These are phyloP conservation scores for Flaveria bidentis DNA, from an alignment of 129 eudicot species.

Conservation along the genomic window DNA sequence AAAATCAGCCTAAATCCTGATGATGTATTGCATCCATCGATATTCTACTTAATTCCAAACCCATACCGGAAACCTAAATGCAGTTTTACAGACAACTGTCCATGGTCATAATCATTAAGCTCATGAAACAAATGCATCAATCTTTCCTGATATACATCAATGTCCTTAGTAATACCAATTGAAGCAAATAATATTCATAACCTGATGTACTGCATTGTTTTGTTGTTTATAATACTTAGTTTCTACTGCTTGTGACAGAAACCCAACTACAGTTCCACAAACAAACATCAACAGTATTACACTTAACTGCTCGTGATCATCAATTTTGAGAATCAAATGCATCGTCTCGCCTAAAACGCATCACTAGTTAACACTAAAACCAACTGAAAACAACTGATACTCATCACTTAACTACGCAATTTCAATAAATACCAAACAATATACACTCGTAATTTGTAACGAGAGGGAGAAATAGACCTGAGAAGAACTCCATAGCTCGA, in stretches of 20 bases:
- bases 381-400: conserved; percentile 7
- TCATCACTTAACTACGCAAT: background rate
- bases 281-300: conserved; percentile 7
- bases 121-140: conserved; percentile 16
- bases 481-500: conserved; percentile 97
- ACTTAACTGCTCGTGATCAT: conserved; percentile 15
- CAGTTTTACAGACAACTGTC: background rate
- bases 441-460: background rate
- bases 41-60: conserved; percentile 15
- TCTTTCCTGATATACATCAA: background rate
- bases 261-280: conserved; percentile 14
- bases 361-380: background rate
- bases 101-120: conserved; percentile 11
- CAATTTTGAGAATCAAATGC: conserved; percentile 14
- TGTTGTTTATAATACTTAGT: background rate
- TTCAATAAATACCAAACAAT: background rate
- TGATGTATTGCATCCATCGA: background rate
- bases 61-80: conserved; percentile 3
- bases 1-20: background rate
- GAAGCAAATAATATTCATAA: conserved; percentile 6
- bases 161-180: background rate
- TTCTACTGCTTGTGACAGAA: conserved; percentile 12
- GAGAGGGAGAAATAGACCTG: conserved; percentile 50
- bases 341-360: background rate
- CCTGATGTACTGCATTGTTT: background rate